Base-by-base conservation (phyloP, 2,329 filamentous ascomycete species). In the Stagonosporopsis vannaccii region DNA sequence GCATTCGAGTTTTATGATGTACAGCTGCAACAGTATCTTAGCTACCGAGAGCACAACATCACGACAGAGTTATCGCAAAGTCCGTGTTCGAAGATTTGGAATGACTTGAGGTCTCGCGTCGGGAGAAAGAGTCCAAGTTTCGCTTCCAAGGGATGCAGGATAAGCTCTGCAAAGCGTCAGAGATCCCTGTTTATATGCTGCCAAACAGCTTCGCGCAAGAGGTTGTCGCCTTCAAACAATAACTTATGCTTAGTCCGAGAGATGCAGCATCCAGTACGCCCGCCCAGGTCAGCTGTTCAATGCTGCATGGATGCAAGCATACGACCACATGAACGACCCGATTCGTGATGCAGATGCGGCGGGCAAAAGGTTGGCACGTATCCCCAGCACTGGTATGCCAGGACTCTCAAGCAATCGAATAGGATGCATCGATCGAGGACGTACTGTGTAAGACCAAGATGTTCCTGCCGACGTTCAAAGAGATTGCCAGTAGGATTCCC, bases 341-440 rank as follows among this genome's bases (percentile, higher is more conserved):
- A 3, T 62, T 1, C 1, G 25, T 4, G 48, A 52, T 13, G 22
- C 11, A 2, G 11, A 53, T 11, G 49, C 53, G 6, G 30, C 4
- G 7, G 42, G 28, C 0, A 60, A 39, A 36, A 45, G 26, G 7
- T 40, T 67, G 2, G 12, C 13, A 59, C 25, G 19, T 60, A 2
- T 66, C 58, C 20, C 61, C 63, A 12, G 58, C 52, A 22, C 45
- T 64, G 9, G 26, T 30, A 5, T 26, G 46, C n/a, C n/a, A 51
- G 9, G n/a, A 47, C 15, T 6, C 13, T 1, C 13, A 28, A 17
- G 1, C 26, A 13, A 12, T 56, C 11, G 28, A 6, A 2, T 20
- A 44, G 6, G 23, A 33, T 40, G 17, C 51, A 9, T 25, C 48
- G 33, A 32, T 61, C 5, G 28, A 51, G 3, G 42, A 44, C 4